Base-by-base conservation (phyloP, 2,329 filamentous ascomycete genomes). In the Aspergillus intermedius region DNA sequence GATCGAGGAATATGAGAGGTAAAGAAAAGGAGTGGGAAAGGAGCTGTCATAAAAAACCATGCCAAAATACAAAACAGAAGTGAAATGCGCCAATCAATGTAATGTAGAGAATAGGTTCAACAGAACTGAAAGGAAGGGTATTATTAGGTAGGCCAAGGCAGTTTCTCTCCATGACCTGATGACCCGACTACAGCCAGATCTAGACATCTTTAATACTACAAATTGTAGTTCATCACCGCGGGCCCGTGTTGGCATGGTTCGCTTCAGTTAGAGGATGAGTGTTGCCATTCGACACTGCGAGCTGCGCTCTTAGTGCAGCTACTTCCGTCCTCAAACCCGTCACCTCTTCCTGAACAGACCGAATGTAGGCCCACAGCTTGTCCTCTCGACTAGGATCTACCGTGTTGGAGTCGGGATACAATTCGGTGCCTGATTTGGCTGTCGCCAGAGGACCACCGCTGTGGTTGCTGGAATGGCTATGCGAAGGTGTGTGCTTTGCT, bases 301-400 rank as follows among this genome's bases (percentile, higher is more conserved):
- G 49, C 48, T 73, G 72, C 19, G 67, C 64, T 47, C 67, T 65
- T 19, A 75, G 55, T 5, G 63, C 54, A 23, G 64, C 65, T 22
- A 75, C 69, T 51, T 75, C 72, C 8, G 67, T 63, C 47, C 68
- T 70, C 44, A 75, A 57, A 6, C 59, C 60, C 34, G 63, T 62
- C 42, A 75, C 49, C 51, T 73, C 65, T 7, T 71, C 66, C 44
- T 74, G 70, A 42, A 75, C 63, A 35, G 63, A 68, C 30, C 65
- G 69, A 30, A 74, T 66, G 51, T 72, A 71, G 23, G 67, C 60
- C 72, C 72, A 74, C 3, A 75, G 53, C 39, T 69, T 68, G 39
- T 72, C 69, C 30, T 66, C 64, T 17, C 64, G 61, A 44, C 54
- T 55, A 22, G 59, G 58, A 19, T 69, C 67, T 3, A 56, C 50